Conservation (phyloP, 1,139 yeast species). For the Blastobotrys petasosporus region DNA sequence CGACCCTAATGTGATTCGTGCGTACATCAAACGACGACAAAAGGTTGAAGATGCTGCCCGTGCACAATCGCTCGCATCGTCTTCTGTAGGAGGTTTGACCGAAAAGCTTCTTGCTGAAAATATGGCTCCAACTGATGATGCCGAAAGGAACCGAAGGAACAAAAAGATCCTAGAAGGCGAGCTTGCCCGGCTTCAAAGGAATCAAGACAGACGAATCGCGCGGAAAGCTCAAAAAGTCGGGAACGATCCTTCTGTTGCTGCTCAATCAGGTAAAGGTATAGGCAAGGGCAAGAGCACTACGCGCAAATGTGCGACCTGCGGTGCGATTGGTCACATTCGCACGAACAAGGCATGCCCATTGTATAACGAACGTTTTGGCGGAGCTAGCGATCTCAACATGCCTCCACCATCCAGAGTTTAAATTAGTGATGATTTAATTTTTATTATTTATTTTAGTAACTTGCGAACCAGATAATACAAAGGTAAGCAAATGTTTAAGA, state of each 20-base stretch:
- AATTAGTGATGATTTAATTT: not conserved
- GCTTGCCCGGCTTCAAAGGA: slow-evolving; percentile 74
- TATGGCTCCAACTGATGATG: slow-evolving; percentile 75
- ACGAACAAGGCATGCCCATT: slow-evolving; percentile 90
- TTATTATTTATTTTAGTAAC: too few relatives aligned
- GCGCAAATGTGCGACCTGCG: slow-evolving; percentile 89
- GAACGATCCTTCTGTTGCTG: slow-evolving; percentile 34
- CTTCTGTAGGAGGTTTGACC: slow-evolving; percentile 16
- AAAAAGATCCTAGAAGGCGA: slow-evolving; percentile 77
- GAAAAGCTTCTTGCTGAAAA: slow-evolving; percentile 40
- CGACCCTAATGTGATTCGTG: slow-evolving; percentile 82
- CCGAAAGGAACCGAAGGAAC: slow-evolving; percentile 73
- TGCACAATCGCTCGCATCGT: slow-evolving; percentile 28
- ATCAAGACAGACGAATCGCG: slow-evolving; percentile 57
- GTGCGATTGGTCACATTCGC: slow-evolving; percentile 89
- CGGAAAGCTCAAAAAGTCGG: slow-evolving; percentile 43
- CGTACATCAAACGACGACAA: slow-evolving; percentile 76
- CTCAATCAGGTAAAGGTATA: slow-evolving; percentile 28
- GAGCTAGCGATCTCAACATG: slow-evolving; percentile 10
- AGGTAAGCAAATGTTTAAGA: not conserved
- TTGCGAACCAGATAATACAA: not conserved
- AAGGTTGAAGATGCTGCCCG: slow-evolving; percentile 63
- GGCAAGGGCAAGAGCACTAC: slow-evolving; percentile 58
- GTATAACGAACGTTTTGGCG: slow-evolving; percentile 42
- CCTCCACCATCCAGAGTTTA: slow-evolving; percentile 7